Evolutionary conservation across 2,329 filamentous ascomycete species (phyloP), one percentile per base, ranked within the genome.

Genomic region (Xylogone sp.): DNA sequence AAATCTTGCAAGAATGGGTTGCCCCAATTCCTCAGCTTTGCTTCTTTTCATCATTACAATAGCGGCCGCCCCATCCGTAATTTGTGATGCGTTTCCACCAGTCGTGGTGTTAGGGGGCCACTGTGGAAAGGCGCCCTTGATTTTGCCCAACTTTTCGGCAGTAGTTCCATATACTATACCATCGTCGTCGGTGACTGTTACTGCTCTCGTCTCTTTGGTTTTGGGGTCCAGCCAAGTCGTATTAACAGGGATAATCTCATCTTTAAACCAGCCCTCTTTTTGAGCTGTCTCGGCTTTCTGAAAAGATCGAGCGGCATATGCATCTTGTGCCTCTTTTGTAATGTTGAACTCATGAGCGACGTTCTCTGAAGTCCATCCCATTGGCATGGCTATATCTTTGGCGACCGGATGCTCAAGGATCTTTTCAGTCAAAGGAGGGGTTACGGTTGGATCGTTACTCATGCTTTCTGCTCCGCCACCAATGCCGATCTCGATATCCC

Each of bases 361-460:
- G 68, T 97, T 97, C 75, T 97, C 92, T 54, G 86, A 91, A 1
- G 92, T 97, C 83, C 94, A 93, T 24, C 92, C 92, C 92, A 97
- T 97, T 59, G 91, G 87, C 78, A 90, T 81, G 82, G 90, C 82
- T 78, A 89, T 92, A 73, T 97, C 92, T 60, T 78, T 72, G 59
- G 75, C 87, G 1, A 88, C 74, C 0, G 90, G 90, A 6, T 20
- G 9, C 12, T 13, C 6, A 43, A 95, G 91, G 54, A 96, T 84
- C 55, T 85, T 83, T 69, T 96, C 92, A 8, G 88, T 85, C 56
- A 18, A 9, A 5, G 34, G 6, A 16, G 80, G 69, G 42, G 83
- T 80, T 34, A 77, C 71, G 68, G 91, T 88, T 50, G 86, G 86
- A 53, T 83, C 83, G 2, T 74, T 70, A 3, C 83, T 84, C 92